Conservation (phyloP, 1,284 basidiomycete genomes). For the Blastosporella zonata region DNA sequence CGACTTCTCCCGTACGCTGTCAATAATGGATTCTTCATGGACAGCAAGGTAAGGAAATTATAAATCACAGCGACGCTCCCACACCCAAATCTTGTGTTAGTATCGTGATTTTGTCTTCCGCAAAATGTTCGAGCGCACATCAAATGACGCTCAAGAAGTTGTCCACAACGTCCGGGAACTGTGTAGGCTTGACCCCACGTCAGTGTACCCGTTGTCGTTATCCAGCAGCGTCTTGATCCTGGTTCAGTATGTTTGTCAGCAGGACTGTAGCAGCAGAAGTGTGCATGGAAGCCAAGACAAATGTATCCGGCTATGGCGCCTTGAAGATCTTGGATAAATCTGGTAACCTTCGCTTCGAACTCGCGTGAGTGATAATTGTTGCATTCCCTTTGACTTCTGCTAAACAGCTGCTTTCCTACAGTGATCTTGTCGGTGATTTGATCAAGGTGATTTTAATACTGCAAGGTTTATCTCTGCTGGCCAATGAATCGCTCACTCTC, state of each 20-base stretch:
- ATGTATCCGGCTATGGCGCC: conserved; percentile 63
- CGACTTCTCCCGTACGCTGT: conserved; percentile 67
- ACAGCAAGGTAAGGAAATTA: conserved; percentile 51
- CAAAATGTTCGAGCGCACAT: conserved; percentile 72
- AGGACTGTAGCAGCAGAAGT: conserved; percentile 76
- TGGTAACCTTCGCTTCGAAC: conserved; percentile 58
- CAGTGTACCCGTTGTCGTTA: conserved; percentile 23
- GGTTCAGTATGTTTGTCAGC: conserved; percentile 68
- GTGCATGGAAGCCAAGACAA: conserved; percentile 71
- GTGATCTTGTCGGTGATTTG: conserved; percentile 55
- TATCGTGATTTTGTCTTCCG: conserved; percentile 79
- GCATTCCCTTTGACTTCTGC: background rate
- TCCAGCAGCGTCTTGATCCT: conserved; percentile 5
- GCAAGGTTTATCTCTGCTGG: background rate
- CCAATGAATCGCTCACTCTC: background rate
- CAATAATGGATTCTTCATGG: conserved; percentile 71
- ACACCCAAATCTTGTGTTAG: conserved; percentile 32
- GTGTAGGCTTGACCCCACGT: conserved; percentile 64
- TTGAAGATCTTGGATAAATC: conserved; percentile 61
- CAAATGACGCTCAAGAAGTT: conserved; percentile 57
- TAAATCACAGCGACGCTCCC: background rate
- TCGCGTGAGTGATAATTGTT: conserved; percentile 40
- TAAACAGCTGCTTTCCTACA: conserved; percentile 24
- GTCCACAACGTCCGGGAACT: conserved; percentile 65
- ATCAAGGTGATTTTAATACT: conserved; percentile 45